A percentile compares a stretch with the other conserved stretches of the same genome.
These are phyloP conservation scores for Ciborinia camelliae DNA, from an alignment of 2,329 filamentous ascomycete species.

Conservation along the genomic window DNA sequence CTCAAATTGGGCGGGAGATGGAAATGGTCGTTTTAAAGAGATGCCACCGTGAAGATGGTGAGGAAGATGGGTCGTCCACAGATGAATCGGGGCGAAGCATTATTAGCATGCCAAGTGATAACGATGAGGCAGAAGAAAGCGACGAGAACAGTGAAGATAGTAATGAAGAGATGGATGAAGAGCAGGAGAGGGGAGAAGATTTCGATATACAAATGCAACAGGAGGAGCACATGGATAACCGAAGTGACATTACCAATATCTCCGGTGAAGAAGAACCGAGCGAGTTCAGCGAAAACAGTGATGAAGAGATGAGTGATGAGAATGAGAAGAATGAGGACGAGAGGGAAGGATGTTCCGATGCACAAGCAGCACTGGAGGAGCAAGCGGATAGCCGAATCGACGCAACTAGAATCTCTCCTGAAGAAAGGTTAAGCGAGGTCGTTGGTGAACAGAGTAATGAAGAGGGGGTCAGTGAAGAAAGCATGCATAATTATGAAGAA, in stretches of 20 bases:
- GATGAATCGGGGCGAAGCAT: neutral
- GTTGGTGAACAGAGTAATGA: neutral
- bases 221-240: neutral
- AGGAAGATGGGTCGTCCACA: neutral
- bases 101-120: neutral
- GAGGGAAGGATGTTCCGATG: neutral
- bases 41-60: neutral
- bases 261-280: neutral
- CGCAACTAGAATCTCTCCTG: neutral
- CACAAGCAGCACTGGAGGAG: neutral
- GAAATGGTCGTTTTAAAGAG: neutral
- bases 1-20: neutral
- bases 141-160: neutral
- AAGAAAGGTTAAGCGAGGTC: neutral
- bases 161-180: neutral
- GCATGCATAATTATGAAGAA: neutral
- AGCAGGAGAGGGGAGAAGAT: neutral
- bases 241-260: neutral
- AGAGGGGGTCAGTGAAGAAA: too few species aligned
- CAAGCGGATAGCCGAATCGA: neutral
- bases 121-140: neutral
- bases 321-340: neutral
- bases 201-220: neutral
- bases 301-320: neutral
- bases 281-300: neutral